Evolutionary conservation across 169 alveolate genomes (phyloP).

Genomic region (Plasmodium sp.): DNA sequence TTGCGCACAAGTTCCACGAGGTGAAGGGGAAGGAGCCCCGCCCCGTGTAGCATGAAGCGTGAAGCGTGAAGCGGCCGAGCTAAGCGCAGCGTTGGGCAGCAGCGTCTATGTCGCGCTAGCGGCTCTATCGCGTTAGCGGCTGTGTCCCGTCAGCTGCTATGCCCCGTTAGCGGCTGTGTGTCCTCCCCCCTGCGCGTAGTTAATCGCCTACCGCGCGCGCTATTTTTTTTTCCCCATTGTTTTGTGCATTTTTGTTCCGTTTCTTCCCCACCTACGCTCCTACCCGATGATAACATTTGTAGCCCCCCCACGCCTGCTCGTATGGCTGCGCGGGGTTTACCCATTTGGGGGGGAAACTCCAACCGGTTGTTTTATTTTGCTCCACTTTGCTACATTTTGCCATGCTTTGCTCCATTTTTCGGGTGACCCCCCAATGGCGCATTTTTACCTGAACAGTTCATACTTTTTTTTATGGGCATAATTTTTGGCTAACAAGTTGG

Average conservation of each 20-base stretch:
- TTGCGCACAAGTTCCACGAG: constrained; percentile 61
- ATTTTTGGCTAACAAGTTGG: neutral
- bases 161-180: neutral
- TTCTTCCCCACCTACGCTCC: neutral
- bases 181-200: neutral
- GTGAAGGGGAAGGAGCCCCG: constrained; percentile 14
- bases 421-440: neutral
- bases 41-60: neutral
- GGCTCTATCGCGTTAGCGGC: neutral
- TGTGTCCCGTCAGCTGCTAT: neutral
- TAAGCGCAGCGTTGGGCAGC: too few relatives aligned
- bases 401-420: neutral
- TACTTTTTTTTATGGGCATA: neutral
- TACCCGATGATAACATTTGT: neutral
- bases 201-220: neutral
- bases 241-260: neutral
- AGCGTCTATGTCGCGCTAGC: too few relatives aligned
- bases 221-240: neutral
- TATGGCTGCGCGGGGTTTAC: neutral
- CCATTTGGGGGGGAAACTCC: neutral
- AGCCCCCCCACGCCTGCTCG: neutral
- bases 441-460: neutral
- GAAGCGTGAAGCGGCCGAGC: too few relatives aligned
- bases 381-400: neutral
- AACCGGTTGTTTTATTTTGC: neutral